A percentile compares a stretch with the other conserved stretches of the same genome.
These are phyloP conservation scores for Dothistroma pini DNA, from an alignment of 2,329 filamentous ascomycete species.

Conservation along the genomic window DNA sequence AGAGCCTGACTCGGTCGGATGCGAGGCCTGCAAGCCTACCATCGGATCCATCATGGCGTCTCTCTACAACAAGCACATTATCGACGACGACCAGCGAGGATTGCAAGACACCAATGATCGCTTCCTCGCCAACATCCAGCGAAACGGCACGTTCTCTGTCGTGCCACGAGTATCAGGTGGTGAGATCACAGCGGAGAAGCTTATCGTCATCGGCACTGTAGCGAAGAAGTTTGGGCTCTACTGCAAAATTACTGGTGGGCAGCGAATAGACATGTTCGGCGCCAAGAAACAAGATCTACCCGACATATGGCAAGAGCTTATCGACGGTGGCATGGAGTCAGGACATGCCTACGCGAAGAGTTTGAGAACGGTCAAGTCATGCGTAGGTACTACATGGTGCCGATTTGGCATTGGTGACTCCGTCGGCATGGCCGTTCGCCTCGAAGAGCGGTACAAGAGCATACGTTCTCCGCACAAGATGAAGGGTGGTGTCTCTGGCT, in stretches of 20 bases:
- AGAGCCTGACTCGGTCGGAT: slow-evolving; percentile 68
- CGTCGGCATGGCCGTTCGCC: slow-evolving; percentile 81
- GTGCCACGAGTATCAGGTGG: slow-evolving; percentile 78
- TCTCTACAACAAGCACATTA: slow-evolving; percentile 78
- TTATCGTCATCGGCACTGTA: slow-evolving; percentile 78
- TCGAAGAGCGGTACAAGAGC: slow-evolving; percentile 90
- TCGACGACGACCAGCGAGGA: slow-evolving; percentile 66
- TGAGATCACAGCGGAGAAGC: slow-evolving; percentile 82
- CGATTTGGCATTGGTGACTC: slow-evolving; percentile 84
- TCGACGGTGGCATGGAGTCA: slow-evolving; percentile 82
- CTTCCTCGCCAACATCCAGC: slow-evolving; percentile 84
- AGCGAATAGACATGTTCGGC: slow-evolving; percentile 90
- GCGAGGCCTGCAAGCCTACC: slow-evolving; percentile 81
- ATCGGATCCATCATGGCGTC: slow-evolving; percentile 77
- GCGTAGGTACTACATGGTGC: slow-evolving; percentile 89
- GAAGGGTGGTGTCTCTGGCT: slow-evolving; percentile 85
- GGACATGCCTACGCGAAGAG: slow-evolving; percentile 90
- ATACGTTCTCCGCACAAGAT: slow-evolving; percentile 80
- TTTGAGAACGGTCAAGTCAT: slow-evolving; percentile 84
- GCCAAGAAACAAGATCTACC: slow-evolving; percentile 82
- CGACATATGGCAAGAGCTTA: slow-evolving; percentile 74
- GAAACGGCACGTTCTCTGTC: slow-evolving; percentile 87
- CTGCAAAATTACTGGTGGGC: slow-evolving; percentile 87
- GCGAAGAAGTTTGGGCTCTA: slow-evolving; percentile 82
- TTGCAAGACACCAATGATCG: slow-evolving; percentile 89